A percentile compares a stretch with the other conserved stretches of the same genome.
These are phyloP conservation scores for Phlebopus sp. DNA, from an alignment of 1,284 basidiomycete genomes.

Conservation along the genomic window DNA sequence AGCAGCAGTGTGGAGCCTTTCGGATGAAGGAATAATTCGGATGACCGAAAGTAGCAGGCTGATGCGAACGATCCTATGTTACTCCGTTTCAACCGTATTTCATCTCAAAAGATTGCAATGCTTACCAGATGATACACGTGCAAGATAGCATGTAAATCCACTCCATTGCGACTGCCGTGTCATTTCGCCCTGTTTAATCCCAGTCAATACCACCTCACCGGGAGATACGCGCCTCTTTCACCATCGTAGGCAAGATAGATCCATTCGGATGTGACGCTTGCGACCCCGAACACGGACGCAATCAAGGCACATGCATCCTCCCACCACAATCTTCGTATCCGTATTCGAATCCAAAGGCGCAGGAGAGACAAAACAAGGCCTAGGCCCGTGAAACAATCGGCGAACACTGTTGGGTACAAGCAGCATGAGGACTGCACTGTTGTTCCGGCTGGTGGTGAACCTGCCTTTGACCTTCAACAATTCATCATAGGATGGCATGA, in stretches of 20 bases:
- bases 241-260: neutral
- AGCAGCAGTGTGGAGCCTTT: neutral
- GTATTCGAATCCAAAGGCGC: conserved; percentile 6
- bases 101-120: neutral
- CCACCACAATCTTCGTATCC: conserved; percentile 8
- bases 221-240: neutral
- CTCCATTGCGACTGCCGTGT: neutral
- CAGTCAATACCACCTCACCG: neutral
- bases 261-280: conserved; percentile 1
- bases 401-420: no score
- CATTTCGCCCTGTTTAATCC: neutral
- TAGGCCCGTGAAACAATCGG: neutral
- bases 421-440: no score
- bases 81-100: no score
- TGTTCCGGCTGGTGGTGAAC: no score
- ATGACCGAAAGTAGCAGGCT: conserved; percentile 6
- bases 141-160: conserved; percentile 7
- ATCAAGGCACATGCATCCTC: conserved; percentile 9
- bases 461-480: no score
- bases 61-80: neutral
- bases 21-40: conserved; percentile 2
- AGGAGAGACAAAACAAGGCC: conserved; percentile 4
- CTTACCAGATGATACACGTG: conserved; percentile 1
- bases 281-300: conserved; percentile 4
- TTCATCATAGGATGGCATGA: no score